These are phyloP conservation scores for Sesbania bispinosa DNA, from an alignment of 306 rosid species.

Conservation along the genomic window DNA sequence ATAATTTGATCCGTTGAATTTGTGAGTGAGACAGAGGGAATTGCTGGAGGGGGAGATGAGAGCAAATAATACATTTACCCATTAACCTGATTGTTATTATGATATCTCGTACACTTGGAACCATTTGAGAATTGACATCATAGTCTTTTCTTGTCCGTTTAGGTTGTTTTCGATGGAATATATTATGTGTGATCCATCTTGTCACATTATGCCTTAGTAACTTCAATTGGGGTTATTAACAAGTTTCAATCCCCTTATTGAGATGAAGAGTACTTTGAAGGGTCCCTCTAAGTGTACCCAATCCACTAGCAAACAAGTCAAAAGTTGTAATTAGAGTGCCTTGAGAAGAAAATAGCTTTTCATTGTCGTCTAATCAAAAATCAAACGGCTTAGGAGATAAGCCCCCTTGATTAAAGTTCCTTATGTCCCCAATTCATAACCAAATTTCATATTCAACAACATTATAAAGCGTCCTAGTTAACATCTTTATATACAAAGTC, in stretches of 20 bases:
- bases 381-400: constrained; percentile 25
- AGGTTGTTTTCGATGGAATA: constrained; percentile 22
- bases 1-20: too few species aligned
- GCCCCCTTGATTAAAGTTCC: constrained; percentile 37
- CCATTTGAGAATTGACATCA: not conserved
- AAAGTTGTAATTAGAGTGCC: constrained; percentile 67
- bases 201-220: constrained; percentile 32
- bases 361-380: constrained; percentile 47
- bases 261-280: constrained; percentile 26
- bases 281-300: constrained; percentile 41
- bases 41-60: too few species aligned
- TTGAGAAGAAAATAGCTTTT: constrained; percentile 46
- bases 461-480: too few species aligned
- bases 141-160: not conserved
- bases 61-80: not conserved
- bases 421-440: constrained; percentile 41
- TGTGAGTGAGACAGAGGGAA: too few species aligned
- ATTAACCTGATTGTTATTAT: not conserved
- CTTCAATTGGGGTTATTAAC: constrained; percentile 41
- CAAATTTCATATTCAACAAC: constrained; percentile 44
- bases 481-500: not conserved
- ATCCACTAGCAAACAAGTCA: constrained; percentile 59
- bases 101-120: not conserved
- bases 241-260: constrained; percentile 31
- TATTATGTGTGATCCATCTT: not conserved